A percentile compares a stretch with the other conserved stretches of the same genome.
Evolutionary conservation across 2,329 filamentous ascomycete species (phyloP).

Genomic region (Pseudogymnoascus sp.): DNA sequence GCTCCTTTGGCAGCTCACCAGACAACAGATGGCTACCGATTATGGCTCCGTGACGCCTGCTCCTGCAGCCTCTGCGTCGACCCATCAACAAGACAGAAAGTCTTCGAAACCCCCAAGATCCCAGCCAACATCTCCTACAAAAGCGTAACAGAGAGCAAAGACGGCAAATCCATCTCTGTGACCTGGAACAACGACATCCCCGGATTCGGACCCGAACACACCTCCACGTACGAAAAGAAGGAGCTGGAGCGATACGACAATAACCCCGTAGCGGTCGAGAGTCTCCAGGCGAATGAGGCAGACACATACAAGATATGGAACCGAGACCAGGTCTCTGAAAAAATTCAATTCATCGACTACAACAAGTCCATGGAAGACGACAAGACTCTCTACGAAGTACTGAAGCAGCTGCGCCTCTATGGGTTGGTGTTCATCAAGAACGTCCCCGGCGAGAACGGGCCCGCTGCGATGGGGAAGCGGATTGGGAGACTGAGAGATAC

Average conservation of each 20-base stretch:
- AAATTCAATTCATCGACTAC: slow-evolving; percentile 57
- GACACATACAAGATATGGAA: slow-evolving; percentile 32
- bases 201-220: slow-evolving; percentile 21
- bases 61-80: slow-evolving; percentile 48
- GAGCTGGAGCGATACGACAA: slow-evolving; percentile 9
- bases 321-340: slow-evolving; percentile 33
- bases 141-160: slow-evolving; percentile 28
- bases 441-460: slow-evolving; percentile 60
- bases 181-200: slow-evolving; percentile 48
- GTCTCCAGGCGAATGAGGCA: not conserved
- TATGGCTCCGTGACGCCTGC: slow-evolving; percentile 49
- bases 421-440: slow-evolving; percentile 71
- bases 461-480: slow-evolving; percentile 58
- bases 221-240: slow-evolving; percentile 16
- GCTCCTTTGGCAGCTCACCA: not conserved
- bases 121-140: slow-evolving; percentile 37
- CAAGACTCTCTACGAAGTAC: slow-evolving; percentile 47
- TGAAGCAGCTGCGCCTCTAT: slow-evolving; percentile 53
- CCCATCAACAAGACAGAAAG: slow-evolving; percentile 51
- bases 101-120: slow-evolving; percentile 57
- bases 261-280: slow-evolving; percentile 13
- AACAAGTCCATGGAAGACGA: slow-evolving; percentile 58
- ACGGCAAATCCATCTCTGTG: slow-evolving; percentile 37
- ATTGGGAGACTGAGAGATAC: slow-evolving; percentile 77
- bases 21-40: not conserved